Evolutionary conservation across 768 basidiomycete genomes (phyloP).

Genomic region (Gloeostereum incarnatum): DNA sequence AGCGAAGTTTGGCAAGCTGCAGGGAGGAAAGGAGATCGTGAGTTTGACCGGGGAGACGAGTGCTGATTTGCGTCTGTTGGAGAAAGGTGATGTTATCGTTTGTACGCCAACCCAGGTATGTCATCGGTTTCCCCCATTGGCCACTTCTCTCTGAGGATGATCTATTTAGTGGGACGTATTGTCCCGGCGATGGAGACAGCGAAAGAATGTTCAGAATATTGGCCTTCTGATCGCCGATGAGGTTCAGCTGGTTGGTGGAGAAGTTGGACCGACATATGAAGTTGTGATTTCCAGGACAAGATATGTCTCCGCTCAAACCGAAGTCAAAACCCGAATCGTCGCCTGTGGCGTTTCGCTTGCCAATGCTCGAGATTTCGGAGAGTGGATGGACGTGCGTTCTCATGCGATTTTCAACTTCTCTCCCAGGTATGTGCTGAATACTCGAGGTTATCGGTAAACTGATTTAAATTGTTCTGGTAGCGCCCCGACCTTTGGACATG

Average conservation of each 20-base stretch:
- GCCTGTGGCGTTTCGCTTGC: conserved; percentile 93
- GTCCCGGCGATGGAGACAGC: conserved; percentile 90
- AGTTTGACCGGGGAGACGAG: conserved; percentile 92
- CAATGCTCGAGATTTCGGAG: conserved; percentile 91
- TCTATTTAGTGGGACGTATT: conserved; percentile 81
- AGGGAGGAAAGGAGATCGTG: conserved; percentile 91
- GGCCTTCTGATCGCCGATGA: conserved; percentile 94
- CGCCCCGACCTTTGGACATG: conserved; percentile 91
- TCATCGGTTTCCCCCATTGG: conserved; percentile 6
- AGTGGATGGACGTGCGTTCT: conserved; percentile 94
- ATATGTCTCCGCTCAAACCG: conserved; percentile 91
- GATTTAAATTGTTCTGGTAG: conserved; percentile 24
- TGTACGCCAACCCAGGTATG: conserved; percentile 87
- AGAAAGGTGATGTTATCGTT: conserved; percentile 88
- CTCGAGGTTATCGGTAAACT: conserved; percentile 1
- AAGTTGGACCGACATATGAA: conserved; percentile 94
- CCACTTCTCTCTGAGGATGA: conserved; percentile 2
- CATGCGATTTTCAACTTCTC: conserved; percentile 98
- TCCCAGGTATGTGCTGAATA: conserved; percentile 48
- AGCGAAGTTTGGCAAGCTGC: conserved; percentile 69
- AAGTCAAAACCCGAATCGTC: conserved; percentile 87
- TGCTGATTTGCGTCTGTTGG: conserved; percentile 80
- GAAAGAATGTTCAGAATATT: conserved; percentile 93
- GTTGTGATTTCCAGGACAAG: conserved; percentile 94
- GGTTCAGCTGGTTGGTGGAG: conserved; percentile 89